Base-by-base conservation (phyloP, 495 filamentous ascomycete genomes). In the Aspergillus ostianus region DNA sequence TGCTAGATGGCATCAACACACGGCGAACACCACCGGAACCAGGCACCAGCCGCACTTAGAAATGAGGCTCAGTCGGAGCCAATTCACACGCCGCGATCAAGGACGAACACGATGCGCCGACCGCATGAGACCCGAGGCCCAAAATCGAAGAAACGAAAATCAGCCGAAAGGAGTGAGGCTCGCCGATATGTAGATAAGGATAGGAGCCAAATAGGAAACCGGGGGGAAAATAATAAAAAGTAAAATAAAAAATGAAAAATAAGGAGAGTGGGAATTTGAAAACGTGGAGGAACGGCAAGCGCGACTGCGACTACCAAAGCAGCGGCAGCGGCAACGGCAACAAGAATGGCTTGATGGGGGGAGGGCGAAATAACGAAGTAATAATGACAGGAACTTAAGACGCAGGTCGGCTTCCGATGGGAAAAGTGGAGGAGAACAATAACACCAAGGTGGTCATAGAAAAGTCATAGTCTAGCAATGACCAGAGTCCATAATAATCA, bases 51-150 rank as follows among this genome's bases (percentile, higher is more conserved):
- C 41, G 41, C 36, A 20, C 27, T 56, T 47, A 47, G 27, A 47
- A 51, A 67, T 67, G 64, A 67, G 64, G 64, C 64, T 67, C 64
- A 67, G 64, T 61, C 61, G 64, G 64, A 67, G 56, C 41, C 61
- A 55, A 63, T 41, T 61, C 51, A 56, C 64, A 62, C 57, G 57
- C 60, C 64, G 59, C 58, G 58, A 55, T 55, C 54, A 57, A 55
- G 53, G 54, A 62, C 56, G 23, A 45, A 56, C n/a, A 47, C 54
- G 45, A 56, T 47, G 45, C 45, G 54, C 54, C 54, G 21, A 47
- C 41, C 54, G 44, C 54, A 56, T 56, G 19, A 47, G 36, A 27
- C 27, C 18, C 19, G 10, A 27, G 44, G 13, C 44, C 27, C 54
- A n/a, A n/a, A 21, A 9, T 36, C 32, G 7, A 20, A 20, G 32